Percentiles rank a stretch among this genome's conserved stretches.
Evolutionary conservation across 805 yeast species (phyloP).

Genomic region (Candida ortonii): DNA sequence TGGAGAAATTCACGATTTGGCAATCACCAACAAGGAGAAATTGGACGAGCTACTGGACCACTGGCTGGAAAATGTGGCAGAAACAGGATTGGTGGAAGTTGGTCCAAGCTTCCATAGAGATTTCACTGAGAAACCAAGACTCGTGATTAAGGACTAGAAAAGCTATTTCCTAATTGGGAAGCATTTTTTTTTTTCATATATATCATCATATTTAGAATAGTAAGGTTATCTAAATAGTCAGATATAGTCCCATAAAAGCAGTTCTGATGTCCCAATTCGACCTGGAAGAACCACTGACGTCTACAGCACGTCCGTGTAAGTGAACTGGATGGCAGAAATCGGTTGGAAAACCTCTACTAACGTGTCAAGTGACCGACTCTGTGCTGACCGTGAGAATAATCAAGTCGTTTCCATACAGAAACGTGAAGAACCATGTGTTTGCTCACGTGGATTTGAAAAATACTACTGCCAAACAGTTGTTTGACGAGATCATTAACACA

Average conservation of each 20-base stretch:
- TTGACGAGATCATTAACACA: slow-evolving; percentile 45
- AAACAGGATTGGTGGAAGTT: slow-evolving; percentile 44
- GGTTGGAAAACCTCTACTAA: too few species aligned
- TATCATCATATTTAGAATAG: not conserved
- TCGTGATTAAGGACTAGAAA: slow-evolving; percentile 1
- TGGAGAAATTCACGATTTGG: slow-evolving; percentile 50
- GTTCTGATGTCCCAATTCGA: slow-evolving; percentile 28
- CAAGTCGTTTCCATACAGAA: slow-evolving; percentile 89
- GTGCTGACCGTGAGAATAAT: slow-evolving; percentile 81
- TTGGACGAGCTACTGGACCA: slow-evolving; percentile 42
- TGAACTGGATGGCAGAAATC: too few species aligned
- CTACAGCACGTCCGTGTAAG: slow-evolving; percentile 66
- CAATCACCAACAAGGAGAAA: slow-evolving; percentile 35
- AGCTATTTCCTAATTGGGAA: not conserved
- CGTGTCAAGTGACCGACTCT: slow-evolving; percentile 51
- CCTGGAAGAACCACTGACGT: slow-evolving; percentile 72
- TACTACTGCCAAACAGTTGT: slow-evolving; percentile 63
- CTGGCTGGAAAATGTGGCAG: slow-evolving; percentile 53
- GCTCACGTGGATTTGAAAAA: slow-evolving; percentile 66
- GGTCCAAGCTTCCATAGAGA: slow-evolving; percentile 5
- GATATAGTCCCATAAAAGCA: slow-evolving; percentile 1
- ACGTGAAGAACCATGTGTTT: slow-evolving; percentile 73
- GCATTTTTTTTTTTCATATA: not conserved
- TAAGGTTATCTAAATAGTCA: not conserved
- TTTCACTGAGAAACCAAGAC: not conserved